phyloP scores from a whole-genome alignment of 2,329 filamentous ascomycete genomes.

The Aspergillus sp. region DNA sequence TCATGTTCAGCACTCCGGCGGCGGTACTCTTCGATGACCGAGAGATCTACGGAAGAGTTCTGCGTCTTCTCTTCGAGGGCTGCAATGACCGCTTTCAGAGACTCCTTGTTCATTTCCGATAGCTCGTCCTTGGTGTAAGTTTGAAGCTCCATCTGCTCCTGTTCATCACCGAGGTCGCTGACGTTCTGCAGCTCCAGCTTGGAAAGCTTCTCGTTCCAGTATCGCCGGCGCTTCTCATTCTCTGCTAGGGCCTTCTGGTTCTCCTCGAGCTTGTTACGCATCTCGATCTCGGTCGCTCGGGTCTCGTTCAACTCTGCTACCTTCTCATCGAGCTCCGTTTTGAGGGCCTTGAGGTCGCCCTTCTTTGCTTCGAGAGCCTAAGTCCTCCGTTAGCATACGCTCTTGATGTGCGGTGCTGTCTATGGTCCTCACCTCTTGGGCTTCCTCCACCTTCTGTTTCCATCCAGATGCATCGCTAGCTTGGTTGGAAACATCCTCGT shows the following conservation, averaged over 20 bases:
- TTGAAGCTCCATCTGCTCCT: slow-evolving; percentile 56
- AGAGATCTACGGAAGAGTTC: slow-evolving; percentile 82
- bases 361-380: slow-evolving; percentile 73
- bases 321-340: slow-evolving; percentile 83
- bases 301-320: slow-evolving; percentile 83
- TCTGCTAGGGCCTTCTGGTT: slow-evolving; percentile 85
- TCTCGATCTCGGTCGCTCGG: slow-evolving; percentile 88
- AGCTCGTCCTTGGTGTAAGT: slow-evolving; percentile 73
- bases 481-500: slow-evolving; percentile 76
- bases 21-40: slow-evolving; percentile 85
- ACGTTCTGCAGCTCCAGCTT: slow-evolving; percentile 84
- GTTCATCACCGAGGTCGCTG: slow-evolving; percentile 64
- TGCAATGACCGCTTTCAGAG: slow-evolving; percentile 64
- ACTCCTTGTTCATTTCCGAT: slow-evolving; percentile 61
- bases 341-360: slow-evolving; percentile 74
- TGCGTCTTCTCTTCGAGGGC: slow-evolving; percentile 73
- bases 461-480: slow-evolving; percentile 71
- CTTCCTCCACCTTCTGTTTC: slow-evolving; percentile 72
- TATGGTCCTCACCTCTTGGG: slow-evolving; percentile 58
- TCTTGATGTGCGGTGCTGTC: background rate
- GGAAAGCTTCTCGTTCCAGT: slow-evolving; percentile 86
- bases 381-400: slow-evolving; percentile 18
- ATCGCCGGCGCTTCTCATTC: slow-evolving; percentile 77
- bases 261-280: slow-evolving; percentile 97
- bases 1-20: slow-evolving; percentile 81